Percentiles rank a stretch among this genome's conserved stretches.
Conservation (phyloP, 352 stramenopile genomes). For the Phytophthora idaei region DNA sequence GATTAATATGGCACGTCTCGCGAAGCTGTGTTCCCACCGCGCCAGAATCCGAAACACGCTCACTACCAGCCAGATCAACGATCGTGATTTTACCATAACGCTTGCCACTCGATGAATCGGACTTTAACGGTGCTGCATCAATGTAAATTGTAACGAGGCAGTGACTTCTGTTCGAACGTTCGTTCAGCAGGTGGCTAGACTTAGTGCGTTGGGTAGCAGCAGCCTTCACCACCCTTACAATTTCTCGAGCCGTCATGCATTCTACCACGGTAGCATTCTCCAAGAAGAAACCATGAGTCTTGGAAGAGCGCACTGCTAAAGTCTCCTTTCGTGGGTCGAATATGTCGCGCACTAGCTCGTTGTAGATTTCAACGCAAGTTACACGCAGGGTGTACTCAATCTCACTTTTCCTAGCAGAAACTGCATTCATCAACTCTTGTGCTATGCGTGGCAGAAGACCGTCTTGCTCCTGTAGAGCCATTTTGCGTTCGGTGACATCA, state of each 20-base stretch:
- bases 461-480: conserved; percentile 38
- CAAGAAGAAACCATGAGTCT: conserved; percentile 70
- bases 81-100: conserved; percentile 81
- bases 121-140: conserved; percentile 48
- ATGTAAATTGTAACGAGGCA: conserved; percentile 85
- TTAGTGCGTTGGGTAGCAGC: conserved; percentile 67
- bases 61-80: conserved; percentile 74
- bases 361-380: conserved; percentile 83
- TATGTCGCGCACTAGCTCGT: conserved; percentile 69
- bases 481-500: conserved; percentile 31
- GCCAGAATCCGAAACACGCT: conserved; percentile 67
- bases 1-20: conserved; percentile 82
- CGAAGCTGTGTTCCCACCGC: conserved; percentile 66
- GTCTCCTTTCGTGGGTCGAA: conserved; percentile 69
- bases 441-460: conserved; percentile 63
- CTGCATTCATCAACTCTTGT: conserved; percentile 54
- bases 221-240: conserved; percentile 66
- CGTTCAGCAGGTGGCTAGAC: conserved; percentile 74
- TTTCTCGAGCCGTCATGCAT: conserved; percentile 58
- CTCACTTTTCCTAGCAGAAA: conserved; percentile 40
- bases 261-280: conserved; percentile 76
- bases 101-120: conserved; percentile 32
- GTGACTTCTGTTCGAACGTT: conserved; percentile 76
- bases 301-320: conserved; percentile 59
- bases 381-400: conserved; percentile 68